Evolutionary conservation across 2,329 filamentous ascomycete genomes (phyloP).

Genomic region (Cordyceps javanica): DNA sequence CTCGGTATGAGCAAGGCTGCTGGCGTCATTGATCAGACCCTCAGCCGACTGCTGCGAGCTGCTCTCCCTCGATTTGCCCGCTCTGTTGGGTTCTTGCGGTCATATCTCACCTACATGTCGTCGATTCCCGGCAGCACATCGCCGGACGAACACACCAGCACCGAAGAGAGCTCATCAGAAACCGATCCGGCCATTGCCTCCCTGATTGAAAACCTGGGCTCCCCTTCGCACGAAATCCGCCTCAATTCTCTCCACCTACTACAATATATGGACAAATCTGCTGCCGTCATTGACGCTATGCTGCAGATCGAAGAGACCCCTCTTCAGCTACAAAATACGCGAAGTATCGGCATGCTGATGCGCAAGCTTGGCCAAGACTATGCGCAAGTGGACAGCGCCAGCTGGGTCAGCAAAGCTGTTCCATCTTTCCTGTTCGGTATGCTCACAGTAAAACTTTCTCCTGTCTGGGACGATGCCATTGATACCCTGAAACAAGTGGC

Average conservation of each 20-base stretch:
- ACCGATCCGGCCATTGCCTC: slow-evolving; percentile 57
- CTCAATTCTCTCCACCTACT: slow-evolving; percentile 68
- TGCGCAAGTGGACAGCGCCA: slow-evolving; percentile 47
- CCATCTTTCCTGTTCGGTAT: slow-evolving; percentile 84
- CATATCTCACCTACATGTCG: slow-evolving; percentile 51
- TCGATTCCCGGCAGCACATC: slow-evolving; percentile 16
- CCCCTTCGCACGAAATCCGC: slow-evolving; percentile 68
- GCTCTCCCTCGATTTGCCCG: slow-evolving; percentile 61
- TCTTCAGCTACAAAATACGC: slow-evolving; percentile 62
- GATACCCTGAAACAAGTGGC: slow-evolving; percentile 70
- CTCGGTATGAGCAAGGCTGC: slow-evolving; percentile 57
- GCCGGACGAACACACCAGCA: slow-evolving; percentile 12
- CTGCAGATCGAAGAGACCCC: slow-evolving; percentile 75
- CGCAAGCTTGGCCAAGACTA: slow-evolving; percentile 68
- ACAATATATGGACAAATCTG: slow-evolving; percentile 43
- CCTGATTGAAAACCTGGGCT: slow-evolving; percentile 67
- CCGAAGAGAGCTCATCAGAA: slow-evolving; percentile 29
- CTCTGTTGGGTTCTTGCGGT: slow-evolving; percentile 60
- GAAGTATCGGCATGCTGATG: slow-evolving; percentile 77
- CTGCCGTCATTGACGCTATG: slow-evolving; percentile 45
- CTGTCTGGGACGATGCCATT: slow-evolving; percentile 80
- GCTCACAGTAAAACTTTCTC: slow-evolving; percentile 76
- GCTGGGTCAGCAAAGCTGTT: slow-evolving; percentile 65
- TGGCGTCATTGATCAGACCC: slow-evolving; percentile 49
- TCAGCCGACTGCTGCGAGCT: slow-evolving; percentile 61